These are phyloP conservation scores for Metarhizium anisopliae DNA, from an alignment of 2,329 filamentous ascomycete genomes.

Conservation along the genomic window DNA sequence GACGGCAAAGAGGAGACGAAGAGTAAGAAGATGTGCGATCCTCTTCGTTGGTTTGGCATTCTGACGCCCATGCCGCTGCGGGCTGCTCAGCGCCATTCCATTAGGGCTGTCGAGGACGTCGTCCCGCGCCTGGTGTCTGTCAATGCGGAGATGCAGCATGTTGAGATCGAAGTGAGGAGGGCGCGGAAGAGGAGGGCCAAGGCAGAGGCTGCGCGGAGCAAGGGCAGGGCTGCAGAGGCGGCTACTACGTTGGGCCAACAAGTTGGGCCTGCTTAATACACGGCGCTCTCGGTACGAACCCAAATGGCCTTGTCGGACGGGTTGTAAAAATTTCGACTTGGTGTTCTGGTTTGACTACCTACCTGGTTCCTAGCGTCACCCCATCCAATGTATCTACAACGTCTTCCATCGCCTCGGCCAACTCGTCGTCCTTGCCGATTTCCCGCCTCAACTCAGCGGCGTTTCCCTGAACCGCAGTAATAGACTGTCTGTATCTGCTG, in stretches of 20 bases:
- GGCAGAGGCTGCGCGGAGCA: constrained; percentile 26
- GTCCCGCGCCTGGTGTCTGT: constrained; percentile 49
- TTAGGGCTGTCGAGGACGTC: constrained; percentile 45
- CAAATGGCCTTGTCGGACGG: background rate
- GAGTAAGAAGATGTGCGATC: constrained; percentile 19
- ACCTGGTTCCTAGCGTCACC: constrained; percentile 7
- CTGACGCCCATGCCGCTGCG: constrained; percentile 43
- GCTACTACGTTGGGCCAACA: background rate
- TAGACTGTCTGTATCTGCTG: constrained; percentile 42
- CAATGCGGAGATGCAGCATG: constrained; percentile 49
- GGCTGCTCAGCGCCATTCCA: constrained; percentile 50
- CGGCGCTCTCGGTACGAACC: too few species aligned
- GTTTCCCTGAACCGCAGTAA: constrained; percentile 39
- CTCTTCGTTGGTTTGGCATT: constrained; percentile 49
- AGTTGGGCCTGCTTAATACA: background rate
- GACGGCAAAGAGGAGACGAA: background rate
- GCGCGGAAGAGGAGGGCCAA: constrained; percentile 47
- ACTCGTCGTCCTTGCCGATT: constrained; percentile 18
- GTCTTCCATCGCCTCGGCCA: constrained; percentile 38
- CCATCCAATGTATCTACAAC: constrained; percentile 25
- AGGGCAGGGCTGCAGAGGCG: background rate
- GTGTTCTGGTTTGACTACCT: background rate
- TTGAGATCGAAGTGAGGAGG: constrained; percentile 62
- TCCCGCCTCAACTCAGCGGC: constrained; percentile 29
- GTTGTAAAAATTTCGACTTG: background rate